Evolutionary conservation across 139 green algal species (phyloP).

Genomic region (Tetraselmis chui): DNA sequence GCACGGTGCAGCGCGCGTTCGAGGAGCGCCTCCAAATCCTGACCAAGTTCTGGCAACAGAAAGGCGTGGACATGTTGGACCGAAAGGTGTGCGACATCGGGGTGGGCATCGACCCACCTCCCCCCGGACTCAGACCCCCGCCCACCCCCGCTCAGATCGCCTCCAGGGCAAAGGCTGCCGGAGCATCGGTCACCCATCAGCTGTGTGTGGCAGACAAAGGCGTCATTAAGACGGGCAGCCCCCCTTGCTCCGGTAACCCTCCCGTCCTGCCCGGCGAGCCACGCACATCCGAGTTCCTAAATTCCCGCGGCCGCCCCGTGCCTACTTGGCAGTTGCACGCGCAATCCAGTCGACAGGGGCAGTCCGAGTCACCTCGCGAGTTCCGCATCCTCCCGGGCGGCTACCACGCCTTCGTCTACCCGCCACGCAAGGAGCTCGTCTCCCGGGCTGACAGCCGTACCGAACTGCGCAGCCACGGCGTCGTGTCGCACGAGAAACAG

Average conservation of each 20-base stretch:
- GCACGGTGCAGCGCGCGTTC: background rate
- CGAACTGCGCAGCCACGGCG: background rate
- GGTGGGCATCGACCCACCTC: background rate
- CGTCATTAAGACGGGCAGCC: background rate
- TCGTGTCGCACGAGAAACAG: background rate
- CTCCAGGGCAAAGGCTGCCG: background rate
- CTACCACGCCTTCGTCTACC: background rate
- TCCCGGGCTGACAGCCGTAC: background rate
- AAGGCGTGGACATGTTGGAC: background rate
- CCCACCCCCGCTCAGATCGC: background rate
- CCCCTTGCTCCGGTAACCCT: background rate
- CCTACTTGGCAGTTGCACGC: background rate
- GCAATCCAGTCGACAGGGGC: background rate
- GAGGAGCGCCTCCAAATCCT: background rate
- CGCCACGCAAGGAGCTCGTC: background rate
- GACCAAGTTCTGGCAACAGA: background rate
- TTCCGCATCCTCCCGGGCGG: background rate
- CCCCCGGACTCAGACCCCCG: background rate
- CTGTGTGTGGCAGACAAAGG: background rate
- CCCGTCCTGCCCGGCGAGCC: background rate
- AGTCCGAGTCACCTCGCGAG: background rate
- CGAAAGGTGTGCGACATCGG: background rate
- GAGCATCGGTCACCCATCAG: background rate
- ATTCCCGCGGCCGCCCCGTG: background rate
- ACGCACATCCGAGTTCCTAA: background rate